A percentile compares a stretch with the other conserved stretches of the same genome.
These are phyloP conservation scores for Kregervanrija fluxuum DNA, from an alignment of 805 yeast species.

Conservation along the genomic window DNA sequence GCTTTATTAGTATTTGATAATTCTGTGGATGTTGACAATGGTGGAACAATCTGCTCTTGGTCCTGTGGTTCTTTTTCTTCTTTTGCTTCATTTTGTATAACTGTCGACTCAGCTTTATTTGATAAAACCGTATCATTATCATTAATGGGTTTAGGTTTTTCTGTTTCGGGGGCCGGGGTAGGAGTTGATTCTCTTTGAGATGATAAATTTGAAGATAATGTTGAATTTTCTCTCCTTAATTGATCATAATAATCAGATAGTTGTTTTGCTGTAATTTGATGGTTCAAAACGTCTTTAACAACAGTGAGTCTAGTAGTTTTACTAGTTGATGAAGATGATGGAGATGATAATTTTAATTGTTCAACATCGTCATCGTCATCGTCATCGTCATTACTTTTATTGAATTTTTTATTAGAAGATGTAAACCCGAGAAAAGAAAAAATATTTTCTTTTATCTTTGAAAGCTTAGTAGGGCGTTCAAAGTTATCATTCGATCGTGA, in stretches of 20 bases:
- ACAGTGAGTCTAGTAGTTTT: background rate
- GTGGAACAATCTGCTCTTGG: background rate
- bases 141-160: slow-evolving; percentile 1
- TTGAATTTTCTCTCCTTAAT: slow-evolving; percentile 17
- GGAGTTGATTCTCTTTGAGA: background rate
- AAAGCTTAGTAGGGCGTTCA: slow-evolving; percentile 3
- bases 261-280: slow-evolving; percentile 21
- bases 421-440: background rate
- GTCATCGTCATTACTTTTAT: background rate
- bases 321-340: too few species aligned
- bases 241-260: slow-evolving; percentile 21
- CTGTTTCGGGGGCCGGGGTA: background rate
- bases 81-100: background rate
- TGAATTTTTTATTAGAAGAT: background rate
- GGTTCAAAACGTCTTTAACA: background rate
- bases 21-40: too few species aligned
- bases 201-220: slow-evolving; percentile 13
- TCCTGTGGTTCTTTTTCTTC: background rate
- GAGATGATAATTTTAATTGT: too few species aligned
- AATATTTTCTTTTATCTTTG: slow-evolving; percentile 5
- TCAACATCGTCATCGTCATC: too few species aligned
- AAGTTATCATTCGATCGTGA: background rate
- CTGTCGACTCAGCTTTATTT: slow-evolving; percentile 7
- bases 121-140: background rate
- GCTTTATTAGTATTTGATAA: too few species aligned